Conservation (phyloP, 1,139 yeast genomes). For the Kodamaea ohmeri region DNA sequence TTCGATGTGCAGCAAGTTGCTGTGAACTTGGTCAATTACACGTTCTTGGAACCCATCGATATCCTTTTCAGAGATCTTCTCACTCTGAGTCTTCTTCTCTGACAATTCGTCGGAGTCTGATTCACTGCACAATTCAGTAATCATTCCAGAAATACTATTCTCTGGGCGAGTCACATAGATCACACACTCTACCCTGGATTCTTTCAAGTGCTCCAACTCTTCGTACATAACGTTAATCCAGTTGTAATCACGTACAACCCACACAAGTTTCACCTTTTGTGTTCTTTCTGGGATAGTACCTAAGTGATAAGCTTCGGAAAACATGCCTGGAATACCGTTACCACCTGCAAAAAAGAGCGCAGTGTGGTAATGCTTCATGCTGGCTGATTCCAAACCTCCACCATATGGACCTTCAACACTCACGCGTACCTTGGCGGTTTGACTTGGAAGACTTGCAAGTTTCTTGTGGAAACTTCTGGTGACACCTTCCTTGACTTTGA, state of each 20-base stretch:
- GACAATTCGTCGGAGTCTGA: not conserved
- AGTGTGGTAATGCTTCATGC: conserved; percentile 19
- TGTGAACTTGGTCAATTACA: conserved; percentile 10
- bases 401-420: conserved; percentile 28
- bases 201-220: conserved; percentile 40
- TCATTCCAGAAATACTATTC: not conserved
- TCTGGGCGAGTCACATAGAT: conserved; percentile 46
- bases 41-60: not conserved
- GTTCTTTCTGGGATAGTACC: conserved; percentile 20
- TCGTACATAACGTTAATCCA: conserved; percentile 51
- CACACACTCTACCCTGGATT: conserved; percentile 29
- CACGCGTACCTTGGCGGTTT: conserved; percentile 16
- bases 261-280: conserved; percentile 37
- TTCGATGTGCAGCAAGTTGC: conserved; percentile 22
- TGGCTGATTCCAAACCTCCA: conserved; percentile 27
- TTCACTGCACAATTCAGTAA: conserved; percentile 1
- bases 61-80: conserved; percentile 1
- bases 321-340: conserved; percentile 28
- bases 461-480: conserved; percentile 33
- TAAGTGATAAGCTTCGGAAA: conserved; percentile 21
- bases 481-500: conserved; percentile 47
- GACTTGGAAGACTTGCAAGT: conserved; percentile 21
- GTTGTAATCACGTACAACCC: conserved; percentile 50
- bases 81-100: not conserved
- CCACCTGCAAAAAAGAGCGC: conserved; percentile 30